Conservation (phyloP, 257 asterid species). For the Fraxinus quadrangulata region DNA sequence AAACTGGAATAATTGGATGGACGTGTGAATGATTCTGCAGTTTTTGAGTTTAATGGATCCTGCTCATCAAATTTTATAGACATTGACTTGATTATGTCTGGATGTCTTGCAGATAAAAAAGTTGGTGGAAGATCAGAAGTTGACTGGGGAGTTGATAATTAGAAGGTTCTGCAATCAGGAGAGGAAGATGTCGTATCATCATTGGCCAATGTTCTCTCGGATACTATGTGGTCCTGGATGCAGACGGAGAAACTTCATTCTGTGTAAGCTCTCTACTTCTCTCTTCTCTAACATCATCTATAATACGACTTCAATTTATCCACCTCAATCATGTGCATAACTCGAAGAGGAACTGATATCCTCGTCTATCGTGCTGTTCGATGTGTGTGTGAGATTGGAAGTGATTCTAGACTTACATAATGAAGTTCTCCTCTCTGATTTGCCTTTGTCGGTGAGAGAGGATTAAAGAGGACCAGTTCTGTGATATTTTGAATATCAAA, state of each 20-base stretch:
- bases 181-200: conserved; percentile 93
- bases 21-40: not conserved
- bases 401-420: too few species aligned
- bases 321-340: not conserved
- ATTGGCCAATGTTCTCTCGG: conserved; percentile 83
- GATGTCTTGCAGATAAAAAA: conserved; percentile 64
- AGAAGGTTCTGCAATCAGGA: conserved; percentile 75
- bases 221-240: conserved; percentile 94
- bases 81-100: not conserved
- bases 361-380: too few species aligned
- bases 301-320: not conserved
- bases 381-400: too few species aligned
- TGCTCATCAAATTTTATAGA: not conserved
- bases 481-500: too few species aligned
- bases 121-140: conserved; percentile 61
- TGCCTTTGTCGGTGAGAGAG: too few species aligned
- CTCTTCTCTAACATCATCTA: too few species aligned
- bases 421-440: too few species aligned
- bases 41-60: not conserved
- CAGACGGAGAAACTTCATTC: conserved; percentile 87
- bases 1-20: not conserved
- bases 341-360: too few species aligned
- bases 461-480: too few species aligned
- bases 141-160: conserved; percentile 79
- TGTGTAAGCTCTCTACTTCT: conserved; percentile 40